Evolutionary conservation across 768 basidiomycete genomes (phyloP), one percentile per base, ranked within the genome.

Genomic region (Mycena vitilis): DNA sequence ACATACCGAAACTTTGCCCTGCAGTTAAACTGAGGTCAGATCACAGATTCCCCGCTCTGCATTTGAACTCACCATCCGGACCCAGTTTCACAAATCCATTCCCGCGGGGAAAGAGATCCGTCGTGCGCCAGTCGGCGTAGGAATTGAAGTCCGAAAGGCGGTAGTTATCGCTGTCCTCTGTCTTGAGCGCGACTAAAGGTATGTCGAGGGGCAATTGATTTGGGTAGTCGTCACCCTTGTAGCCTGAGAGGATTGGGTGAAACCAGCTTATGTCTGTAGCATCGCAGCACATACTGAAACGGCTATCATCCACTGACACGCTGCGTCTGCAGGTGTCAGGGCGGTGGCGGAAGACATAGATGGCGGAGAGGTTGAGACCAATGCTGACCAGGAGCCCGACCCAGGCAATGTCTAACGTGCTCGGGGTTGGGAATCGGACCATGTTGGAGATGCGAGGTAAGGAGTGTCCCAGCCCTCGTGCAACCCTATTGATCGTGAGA

Each of bases 151-250:
- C 58, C 23, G 72, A 67, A n/a, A 71, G n/a, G 34, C 70, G 63
- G 44, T 71, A 73, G n/a, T 45, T 62, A 20, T 69, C 57, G 60
- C 69, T 73, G 61, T 73, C 60, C 52, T 73, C 70, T 15, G 69
- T 57, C 30, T 49, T 55, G 37, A 73, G 61, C 8, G 69, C 71
- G 8, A 73, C 62, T 0, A 49, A 30, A 16, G 66, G 66, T 34
- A 73, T 37, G 60, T 57, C 38, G 6, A 73, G 20, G 18, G 72
- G 72, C 1, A 73, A 63, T 30, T 71, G 42, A 51, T 69, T 58
- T 1, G 72, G 72, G 38, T 73, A 60, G 34, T 73, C 72, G 44
- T 69, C 70, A 12, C 66, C 70, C 23, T 54, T 42, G 56, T 73
- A 73, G 51, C 60, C 70, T 73, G 56, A 8, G 25, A 37, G 22